Evolutionary conservation across 2,329 filamentous ascomycete species (phyloP).

Genomic region (Epichloe sibirici): DNA sequence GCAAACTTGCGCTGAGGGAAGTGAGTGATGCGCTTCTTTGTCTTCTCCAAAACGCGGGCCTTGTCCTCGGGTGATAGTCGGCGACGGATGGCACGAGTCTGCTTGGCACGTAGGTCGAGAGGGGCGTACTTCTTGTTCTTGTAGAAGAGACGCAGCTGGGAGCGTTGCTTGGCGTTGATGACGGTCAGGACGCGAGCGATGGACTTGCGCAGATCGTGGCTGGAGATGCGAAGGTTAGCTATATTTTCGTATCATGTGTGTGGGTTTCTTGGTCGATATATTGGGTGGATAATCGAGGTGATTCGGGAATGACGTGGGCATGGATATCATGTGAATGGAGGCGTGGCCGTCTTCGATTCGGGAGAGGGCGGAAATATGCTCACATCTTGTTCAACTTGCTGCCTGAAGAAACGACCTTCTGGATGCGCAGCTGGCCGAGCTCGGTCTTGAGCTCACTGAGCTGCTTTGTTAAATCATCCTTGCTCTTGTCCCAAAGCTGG

Average conservation of each 20-base stretch:
- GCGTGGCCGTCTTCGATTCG: background rate
- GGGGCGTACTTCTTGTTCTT: slow-evolving; percentile 99
- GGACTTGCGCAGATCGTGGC: slow-evolving; percentile 98
- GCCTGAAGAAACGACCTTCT: slow-evolving; percentile 93
- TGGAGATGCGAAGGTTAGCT: slow-evolving; percentile 24
- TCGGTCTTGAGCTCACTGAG: slow-evolving; percentile 92
- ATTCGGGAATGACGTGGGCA: background rate
- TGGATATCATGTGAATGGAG: background rate
- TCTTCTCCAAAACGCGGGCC: slow-evolving; percentile 75
- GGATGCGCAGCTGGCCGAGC: slow-evolving; percentile 90
- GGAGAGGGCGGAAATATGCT: slow-evolving; percentile 21
- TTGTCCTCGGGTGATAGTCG: slow-evolving; percentile 87
- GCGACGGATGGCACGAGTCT: slow-evolving; percentile 96
- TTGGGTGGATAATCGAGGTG: no score
- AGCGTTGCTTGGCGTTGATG: slow-evolving; percentile 99
- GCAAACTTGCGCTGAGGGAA: slow-evolving; percentile 99
- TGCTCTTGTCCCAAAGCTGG: slow-evolving; percentile 98
- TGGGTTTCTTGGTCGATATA: slow-evolving; percentile 1
- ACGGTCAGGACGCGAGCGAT: slow-evolving; percentile 98
- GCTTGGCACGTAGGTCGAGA: slow-evolving; percentile 95
- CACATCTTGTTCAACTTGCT: slow-evolving; percentile 98
- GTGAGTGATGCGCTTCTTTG: slow-evolving; percentile 89
- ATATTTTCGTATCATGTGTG: background rate
- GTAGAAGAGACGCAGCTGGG: slow-evolving; percentile 98
- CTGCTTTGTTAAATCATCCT: slow-evolving; percentile 95